phyloP scores from a whole-genome alignment of 2,329 filamentous ascomycete genomes.

The Shiraia sp. region DNA sequence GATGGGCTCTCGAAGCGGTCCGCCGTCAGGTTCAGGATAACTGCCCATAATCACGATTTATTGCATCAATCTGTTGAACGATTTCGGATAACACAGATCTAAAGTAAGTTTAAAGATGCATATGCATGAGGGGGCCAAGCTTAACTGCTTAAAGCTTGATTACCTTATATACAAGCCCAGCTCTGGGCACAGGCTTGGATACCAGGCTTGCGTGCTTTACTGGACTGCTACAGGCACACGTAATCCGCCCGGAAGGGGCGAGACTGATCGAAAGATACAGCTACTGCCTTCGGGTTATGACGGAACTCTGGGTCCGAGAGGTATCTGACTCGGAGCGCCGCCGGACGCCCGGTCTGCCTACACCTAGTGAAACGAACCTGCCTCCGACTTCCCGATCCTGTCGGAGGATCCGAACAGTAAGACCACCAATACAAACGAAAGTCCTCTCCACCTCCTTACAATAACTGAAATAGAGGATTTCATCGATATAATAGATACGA shows the following conservation, averaged over 20 bases:
- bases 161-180: background rate
- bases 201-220: background rate
- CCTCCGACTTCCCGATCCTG: conserved; percentile 1
- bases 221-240: no score
- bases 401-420: background rate
- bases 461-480: no score
- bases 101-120: no score
- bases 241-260: background rate
- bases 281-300: background rate
- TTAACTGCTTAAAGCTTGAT: background rate
- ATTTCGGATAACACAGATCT: background rate
- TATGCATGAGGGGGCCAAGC: no score
- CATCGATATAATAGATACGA: background rate
- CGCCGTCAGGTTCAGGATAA: background rate
- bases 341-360: background rate
- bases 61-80: background rate
- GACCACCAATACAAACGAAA: background rate
- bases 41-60: conserved; percentile 1
- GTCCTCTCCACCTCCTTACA: background rate
- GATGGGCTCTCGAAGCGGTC: conserved; percentile 10
- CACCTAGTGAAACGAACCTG: background rate
- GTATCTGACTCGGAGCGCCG: background rate
- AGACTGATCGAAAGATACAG: background rate
- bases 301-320: background rate
- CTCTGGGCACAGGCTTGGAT: background rate